These are phyloP conservation scores for Colletotrichum liaoningense DNA, from an alignment of 2,329 filamentous ascomycete species.

Conservation along the genomic window DNA sequence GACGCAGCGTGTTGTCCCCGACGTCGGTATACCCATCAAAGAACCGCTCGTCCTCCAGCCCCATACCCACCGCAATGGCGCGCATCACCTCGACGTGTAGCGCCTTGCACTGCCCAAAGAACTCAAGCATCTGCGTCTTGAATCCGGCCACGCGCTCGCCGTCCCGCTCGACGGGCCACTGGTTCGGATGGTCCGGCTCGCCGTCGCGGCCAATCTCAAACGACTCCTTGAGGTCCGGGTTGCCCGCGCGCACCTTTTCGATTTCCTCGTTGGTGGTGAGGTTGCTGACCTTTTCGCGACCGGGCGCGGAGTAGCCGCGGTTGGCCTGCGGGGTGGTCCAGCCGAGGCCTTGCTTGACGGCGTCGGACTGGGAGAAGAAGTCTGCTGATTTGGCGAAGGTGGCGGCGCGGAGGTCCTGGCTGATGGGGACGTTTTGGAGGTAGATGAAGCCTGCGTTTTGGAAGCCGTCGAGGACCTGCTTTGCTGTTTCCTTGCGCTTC, in stretches of 20 bases:
- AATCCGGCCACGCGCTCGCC: conserved; percentile 67
- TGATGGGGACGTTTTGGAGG: conserved; percentile 82
- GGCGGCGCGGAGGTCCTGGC: conserved; percentile 65
- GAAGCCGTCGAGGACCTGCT: conserved; percentile 82
- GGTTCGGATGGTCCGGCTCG: conserved; percentile 74
- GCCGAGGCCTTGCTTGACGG: conserved; percentile 72
- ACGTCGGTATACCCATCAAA: conserved; percentile 81
- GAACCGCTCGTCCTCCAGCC: conserved; percentile 73
- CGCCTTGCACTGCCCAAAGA: conserved; percentile 79
- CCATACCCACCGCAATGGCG: conserved; percentile 86
- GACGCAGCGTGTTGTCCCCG: conserved; percentile 77
- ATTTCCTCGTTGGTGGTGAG: conserved; percentile 67
- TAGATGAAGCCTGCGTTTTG: conserved; percentile 91
- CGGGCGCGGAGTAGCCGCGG: conserved; percentile 77
- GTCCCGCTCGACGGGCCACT: conserved; percentile 73
- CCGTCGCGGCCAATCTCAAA: conserved; percentile 73
- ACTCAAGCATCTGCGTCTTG: conserved; percentile 77
- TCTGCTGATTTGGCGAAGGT: conserved; percentile 76
- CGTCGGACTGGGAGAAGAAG: conserved; percentile 75
- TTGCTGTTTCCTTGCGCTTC: conserved; percentile 73
- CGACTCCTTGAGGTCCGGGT: conserved; percentile 74
- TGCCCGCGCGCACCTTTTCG: conserved; percentile 65
- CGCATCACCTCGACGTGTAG: conserved; percentile 85
- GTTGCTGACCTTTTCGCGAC: conserved; percentile 77
- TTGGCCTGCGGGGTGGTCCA: conserved; percentile 82